Percentiles rank a stretch among this genome's conserved stretches.
Evolutionary conservation across 176 grass and related monocot genomes (phyloP).

Genomic region (Avena atlantica): DNA sequence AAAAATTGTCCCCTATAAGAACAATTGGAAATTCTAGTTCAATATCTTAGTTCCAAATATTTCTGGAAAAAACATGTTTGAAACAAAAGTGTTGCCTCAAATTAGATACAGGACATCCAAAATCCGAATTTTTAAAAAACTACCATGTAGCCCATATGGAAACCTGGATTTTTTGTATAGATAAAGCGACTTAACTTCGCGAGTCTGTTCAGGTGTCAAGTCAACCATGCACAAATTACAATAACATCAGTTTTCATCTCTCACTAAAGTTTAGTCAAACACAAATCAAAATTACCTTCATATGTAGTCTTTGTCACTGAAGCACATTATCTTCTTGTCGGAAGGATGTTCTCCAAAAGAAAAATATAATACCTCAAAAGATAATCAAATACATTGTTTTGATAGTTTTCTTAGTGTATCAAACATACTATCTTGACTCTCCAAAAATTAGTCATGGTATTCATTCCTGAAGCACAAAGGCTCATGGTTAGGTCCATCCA

Average conservation of each 20-base stretch:
- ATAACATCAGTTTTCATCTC: not conserved
- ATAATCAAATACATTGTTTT: too few species aligned
- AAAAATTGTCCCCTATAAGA: not conserved
- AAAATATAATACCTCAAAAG: too few species aligned
- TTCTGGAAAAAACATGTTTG: not conserved
- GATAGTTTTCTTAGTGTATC: too few species aligned
- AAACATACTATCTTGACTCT: too few species aligned
- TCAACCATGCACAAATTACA: not conserved
- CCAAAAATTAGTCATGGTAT: too few species aligned
- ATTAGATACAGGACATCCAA: not conserved
- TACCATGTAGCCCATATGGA: not conserved
- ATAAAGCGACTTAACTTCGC: not conserved
- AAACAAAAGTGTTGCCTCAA: not conserved
- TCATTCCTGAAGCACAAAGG: too few species aligned
- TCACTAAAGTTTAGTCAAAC: too few species aligned
- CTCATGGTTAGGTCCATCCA: not conserved
- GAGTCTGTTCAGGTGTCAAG: not conserved
- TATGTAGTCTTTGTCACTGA: not conserved
- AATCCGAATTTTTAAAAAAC: not conserved
- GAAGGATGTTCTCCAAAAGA: too few species aligned
- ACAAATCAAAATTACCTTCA: not conserved
- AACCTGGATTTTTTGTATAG: too few species aligned
- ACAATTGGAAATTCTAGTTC: not conserved
- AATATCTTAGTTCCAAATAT: not conserved
- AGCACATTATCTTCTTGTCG: too few species aligned